Percentiles rank a stretch among this genome's conserved stretches.
Evolutionary conservation across 2,329 filamentous ascomycete species (phyloP).

Genomic region (Stagonosporopsis tanaceti): DNA sequence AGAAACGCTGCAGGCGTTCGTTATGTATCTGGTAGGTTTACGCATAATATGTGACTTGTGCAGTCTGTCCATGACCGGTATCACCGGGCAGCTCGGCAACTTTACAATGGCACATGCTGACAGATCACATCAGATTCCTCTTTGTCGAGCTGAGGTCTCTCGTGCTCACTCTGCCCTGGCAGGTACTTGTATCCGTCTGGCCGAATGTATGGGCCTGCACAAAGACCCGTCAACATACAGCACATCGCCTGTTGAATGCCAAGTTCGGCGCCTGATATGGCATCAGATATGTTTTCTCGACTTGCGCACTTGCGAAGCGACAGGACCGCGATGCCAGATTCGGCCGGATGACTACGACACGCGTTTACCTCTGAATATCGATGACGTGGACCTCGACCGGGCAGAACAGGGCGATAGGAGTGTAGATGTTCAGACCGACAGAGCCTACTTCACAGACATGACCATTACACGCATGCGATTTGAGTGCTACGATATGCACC

Average conservation of each 20-base stretch:
- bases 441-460: conserved; percentile 70
- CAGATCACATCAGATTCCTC: conserved; percentile 63
- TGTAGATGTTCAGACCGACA: conserved; percentile 55
- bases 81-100: no score
- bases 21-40: conserved; percentile 73
- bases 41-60: neutral
- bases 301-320: conserved; percentile 76
- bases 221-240: conserved; percentile 73
- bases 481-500: conserved; percentile 76
- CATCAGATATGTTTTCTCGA: conserved; percentile 81
- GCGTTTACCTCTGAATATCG: conserved; percentile 73
- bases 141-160: conserved; percentile 76
- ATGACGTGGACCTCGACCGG: conserved; percentile 68
- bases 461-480: conserved; percentile 74
- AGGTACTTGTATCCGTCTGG: conserved; percentile 75
- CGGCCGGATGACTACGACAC: conserved; percentile 79
- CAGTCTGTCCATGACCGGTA: neutral
- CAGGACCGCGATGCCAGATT: conserved; percentile 75
- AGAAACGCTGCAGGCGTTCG: conserved; percentile 78
- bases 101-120: conserved; percentile 5
- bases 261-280: conserved; percentile 77
- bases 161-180: conserved; percentile 76
- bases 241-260: conserved; percentile 71
- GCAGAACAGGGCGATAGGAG: conserved; percentile 35
- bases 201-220: conserved; percentile 80